Conservation (phyloP, 495 filamentous ascomycete species). For the Parathielavia hyrcaniae region DNA sequence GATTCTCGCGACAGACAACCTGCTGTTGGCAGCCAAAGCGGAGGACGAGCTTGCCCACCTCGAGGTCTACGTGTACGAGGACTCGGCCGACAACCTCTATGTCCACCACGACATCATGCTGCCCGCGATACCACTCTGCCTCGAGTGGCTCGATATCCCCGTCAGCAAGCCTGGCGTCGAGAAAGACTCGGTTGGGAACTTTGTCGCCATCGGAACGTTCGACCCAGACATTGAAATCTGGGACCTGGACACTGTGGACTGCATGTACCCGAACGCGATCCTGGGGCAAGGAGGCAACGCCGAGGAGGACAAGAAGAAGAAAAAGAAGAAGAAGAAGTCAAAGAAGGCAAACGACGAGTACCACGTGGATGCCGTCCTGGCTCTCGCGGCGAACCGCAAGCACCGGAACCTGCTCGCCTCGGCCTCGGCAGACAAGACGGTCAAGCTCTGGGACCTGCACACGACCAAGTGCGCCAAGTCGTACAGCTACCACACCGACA, state of each 20-base stretch:
- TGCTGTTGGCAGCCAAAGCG: conserved; percentile 83
- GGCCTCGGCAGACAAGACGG: conserved; percentile 88
- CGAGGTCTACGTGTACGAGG: conserved; percentile 97
- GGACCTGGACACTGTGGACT: conserved; percentile 91
- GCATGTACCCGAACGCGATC: conserved; percentile 96
- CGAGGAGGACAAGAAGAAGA: conserved; percentile 52
- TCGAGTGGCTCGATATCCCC: conserved; percentile 90
- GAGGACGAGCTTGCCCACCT: conserved; percentile 97
- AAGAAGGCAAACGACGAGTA: conserved; percentile 84
- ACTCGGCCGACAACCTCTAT: conserved; percentile 88
- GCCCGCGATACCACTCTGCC: conserved; percentile 86
- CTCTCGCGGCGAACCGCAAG: conserved; percentile 82
- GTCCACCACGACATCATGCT: conserved; percentile 99
- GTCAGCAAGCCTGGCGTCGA: conserved; percentile 60
- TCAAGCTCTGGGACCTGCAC: conserved; percentile 96
- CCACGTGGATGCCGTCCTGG: conserved; percentile 89
- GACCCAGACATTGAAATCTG: conserved; percentile 98
- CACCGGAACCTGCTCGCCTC: conserved; percentile 96
- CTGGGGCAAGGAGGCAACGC: conserved; percentile 71
- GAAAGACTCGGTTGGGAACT: conserved; percentile 64
- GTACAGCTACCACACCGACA: conserved; percentile 86
- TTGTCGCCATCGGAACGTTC: conserved; percentile 91
- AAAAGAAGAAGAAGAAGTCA: conserved; percentile 77
- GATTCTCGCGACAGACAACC: conserved; percentile 84
- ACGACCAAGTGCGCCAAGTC: conserved; percentile 89